Conservation (phyloP, 108 stramenopile species). For the Conticribra guillardii region DNA sequence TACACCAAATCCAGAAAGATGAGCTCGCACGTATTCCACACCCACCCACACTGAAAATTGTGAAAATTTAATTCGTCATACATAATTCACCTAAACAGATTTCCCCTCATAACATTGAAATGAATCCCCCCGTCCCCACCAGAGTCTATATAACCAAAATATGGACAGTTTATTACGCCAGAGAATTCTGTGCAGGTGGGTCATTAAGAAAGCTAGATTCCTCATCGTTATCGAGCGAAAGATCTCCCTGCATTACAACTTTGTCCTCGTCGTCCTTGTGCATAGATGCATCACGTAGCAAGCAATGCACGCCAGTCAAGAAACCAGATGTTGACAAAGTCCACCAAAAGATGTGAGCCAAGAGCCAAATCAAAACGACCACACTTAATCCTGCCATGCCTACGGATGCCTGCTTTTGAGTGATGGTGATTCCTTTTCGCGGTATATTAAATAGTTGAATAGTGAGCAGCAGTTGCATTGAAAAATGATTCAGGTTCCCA, state of each 20-base stretch:
- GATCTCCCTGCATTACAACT: slow-evolving; percentile 85
- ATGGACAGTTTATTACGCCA: no score
- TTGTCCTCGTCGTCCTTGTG: slow-evolving; percentile 90
- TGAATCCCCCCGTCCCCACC: no score
- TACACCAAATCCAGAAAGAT: no score
- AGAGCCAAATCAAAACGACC: slow-evolving; percentile 64
- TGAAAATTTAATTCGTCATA: no score
- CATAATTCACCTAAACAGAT: no score
- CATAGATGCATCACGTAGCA: slow-evolving; percentile 85
- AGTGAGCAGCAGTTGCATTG: not conserved
- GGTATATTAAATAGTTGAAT: not conserved
- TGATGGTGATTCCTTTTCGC: slow-evolving; percentile 61
- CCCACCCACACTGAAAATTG: no score
- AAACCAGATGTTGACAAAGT: slow-evolving; percentile 81
- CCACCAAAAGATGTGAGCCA: slow-evolving; percentile 87
- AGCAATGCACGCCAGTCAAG: slow-evolving; percentile 69
- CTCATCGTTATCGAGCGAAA: slow-evolving; percentile 47
- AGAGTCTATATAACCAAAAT: no score
- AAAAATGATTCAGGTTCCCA: not conserved
- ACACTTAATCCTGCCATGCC: slow-evolving; percentile 72
- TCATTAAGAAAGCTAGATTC: slow-evolving; percentile 40
- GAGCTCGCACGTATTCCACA: no score
- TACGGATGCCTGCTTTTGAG: slow-evolving; percentile 81
- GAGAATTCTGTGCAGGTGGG: not conserved
- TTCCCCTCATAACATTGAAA: no score